Conservation (phyloP, 2,329 filamentous ascomycete species). For the Pyrenochaeta sp. region DNA sequence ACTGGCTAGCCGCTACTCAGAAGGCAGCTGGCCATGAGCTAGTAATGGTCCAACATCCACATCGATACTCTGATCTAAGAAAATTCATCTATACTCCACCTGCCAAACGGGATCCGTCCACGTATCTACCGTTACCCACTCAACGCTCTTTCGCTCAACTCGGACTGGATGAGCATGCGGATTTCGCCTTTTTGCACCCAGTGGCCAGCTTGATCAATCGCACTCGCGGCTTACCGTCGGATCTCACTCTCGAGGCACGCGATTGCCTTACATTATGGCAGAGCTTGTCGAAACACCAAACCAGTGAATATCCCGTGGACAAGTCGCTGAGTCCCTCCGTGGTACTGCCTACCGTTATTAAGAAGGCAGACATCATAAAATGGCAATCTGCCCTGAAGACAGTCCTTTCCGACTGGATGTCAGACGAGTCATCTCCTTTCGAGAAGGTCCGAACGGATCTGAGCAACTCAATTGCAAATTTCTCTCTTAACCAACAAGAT, state of each 20-base stretch:
- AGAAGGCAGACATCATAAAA: conserved; percentile 70
- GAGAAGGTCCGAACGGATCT: conserved; percentile 59
- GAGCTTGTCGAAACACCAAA: conserved; percentile 68
- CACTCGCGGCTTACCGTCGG: conserved; percentile 70
- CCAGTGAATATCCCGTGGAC: conserved; percentile 59
- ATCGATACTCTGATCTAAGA: conserved; percentile 79
- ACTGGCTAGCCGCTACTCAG: conserved; percentile 73
- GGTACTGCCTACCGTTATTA: conserved; percentile 63
- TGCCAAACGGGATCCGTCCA: conserved; percentile 18
- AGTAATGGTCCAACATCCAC: conserved; percentile 72
- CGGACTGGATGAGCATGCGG: conserved; percentile 57
- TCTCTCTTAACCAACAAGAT: conserved; percentile 10
- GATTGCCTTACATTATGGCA: conserved; percentile 75
- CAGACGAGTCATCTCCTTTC: conserved; percentile 62
- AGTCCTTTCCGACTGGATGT: conserved; percentile 68
- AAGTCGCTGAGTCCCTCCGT: conserved; percentile 59
- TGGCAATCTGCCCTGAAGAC: conserved; percentile 72
- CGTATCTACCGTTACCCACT: conserved; percentile 61
- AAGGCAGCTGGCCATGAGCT: conserved; percentile 69
- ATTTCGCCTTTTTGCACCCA: conserved; percentile 69
- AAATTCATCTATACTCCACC: conserved; percentile 72
- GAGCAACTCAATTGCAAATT: conserved; percentile 26
- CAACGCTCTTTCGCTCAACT: conserved; percentile 47
- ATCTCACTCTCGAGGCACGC: conserved; percentile 73
- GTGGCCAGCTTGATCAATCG: conserved; percentile 69